Conservation (phyloP, 169 alveolate species). For the Plasmodium malariae region DNA sequence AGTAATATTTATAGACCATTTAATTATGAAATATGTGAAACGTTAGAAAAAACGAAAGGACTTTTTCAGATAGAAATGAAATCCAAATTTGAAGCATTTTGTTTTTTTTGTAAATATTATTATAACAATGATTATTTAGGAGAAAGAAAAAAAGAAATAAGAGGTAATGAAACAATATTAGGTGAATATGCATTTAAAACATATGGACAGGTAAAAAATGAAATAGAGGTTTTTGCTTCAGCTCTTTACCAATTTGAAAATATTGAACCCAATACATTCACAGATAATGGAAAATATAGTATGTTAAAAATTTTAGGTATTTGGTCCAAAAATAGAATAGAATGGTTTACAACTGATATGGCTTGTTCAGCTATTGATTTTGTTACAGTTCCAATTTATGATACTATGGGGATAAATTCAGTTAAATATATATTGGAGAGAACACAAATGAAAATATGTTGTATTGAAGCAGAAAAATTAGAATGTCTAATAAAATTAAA, state of each 20-base stretch:
- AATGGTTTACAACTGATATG: constrained; percentile 84
- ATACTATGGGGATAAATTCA: constrained; percentile 82
- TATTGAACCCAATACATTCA: constrained; percentile 36
- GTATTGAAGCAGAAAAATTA: constrained; percentile 83
- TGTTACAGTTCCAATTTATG: constrained; percentile 85
- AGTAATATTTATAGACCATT: constrained; percentile 46
- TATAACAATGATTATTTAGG: constrained; percentile 39
- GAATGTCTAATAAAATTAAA: constrained; percentile 48
- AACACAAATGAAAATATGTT: constrained; percentile 78
- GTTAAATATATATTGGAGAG: constrained; percentile 54
- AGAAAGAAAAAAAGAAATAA: constrained; percentile 75
- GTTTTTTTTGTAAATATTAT: constrained; percentile 46
- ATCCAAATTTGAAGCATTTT: constrained; percentile 25
- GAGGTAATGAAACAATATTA: constrained; percentile 23
- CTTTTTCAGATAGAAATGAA: constrained; percentile 11
- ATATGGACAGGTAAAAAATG: constrained; percentile 66
- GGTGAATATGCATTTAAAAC: constrained; percentile 72
- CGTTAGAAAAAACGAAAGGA: constrained; percentile 14
- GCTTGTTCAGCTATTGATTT: constrained; percentile 84
- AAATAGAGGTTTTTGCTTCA: constrained; percentile 62
- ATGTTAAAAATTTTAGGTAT: constrained; percentile 81
- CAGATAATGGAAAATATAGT: constrained; percentile 48
- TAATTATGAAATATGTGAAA: constrained; percentile 20
- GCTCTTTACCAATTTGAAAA: constrained; percentile 62
- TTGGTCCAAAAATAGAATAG: constrained; percentile 85